Evolutionary conservation across 139 green algal species (phyloP).

Genomic region (Tetraselmis chui): DNA sequence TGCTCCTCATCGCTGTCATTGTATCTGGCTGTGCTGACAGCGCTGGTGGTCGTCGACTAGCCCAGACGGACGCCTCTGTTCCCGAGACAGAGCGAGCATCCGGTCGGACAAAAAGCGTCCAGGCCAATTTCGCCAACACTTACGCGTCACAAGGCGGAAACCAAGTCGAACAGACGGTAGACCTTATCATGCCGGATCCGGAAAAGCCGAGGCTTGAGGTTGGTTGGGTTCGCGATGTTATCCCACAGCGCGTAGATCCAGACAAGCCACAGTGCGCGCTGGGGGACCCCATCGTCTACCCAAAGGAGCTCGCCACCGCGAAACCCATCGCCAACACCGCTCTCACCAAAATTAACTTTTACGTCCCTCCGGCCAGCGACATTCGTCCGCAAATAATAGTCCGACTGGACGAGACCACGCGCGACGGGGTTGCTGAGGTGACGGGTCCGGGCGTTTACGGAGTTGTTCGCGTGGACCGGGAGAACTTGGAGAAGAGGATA

Average conservation of each 20-base stretch:
- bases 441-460: not conserved
- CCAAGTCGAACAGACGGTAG: not conserved
- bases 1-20: not conserved
- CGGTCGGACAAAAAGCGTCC: not conserved
- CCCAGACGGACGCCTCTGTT: not conserved
- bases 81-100: not conserved
- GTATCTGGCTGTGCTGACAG: not conserved
- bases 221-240: not conserved
- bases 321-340: not conserved
- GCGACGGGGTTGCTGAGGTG: not conserved
- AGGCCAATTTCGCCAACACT: not conserved
- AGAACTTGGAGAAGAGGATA: not conserved
- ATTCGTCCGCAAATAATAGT: not conserved
- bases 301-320: not conserved
- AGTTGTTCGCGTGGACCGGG: not conserved
- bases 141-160: not conserved
- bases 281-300: not conserved
- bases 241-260: not conserved
- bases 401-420: not conserved
- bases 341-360: not conserved
- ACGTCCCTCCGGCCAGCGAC: not conserved
- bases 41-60: not conserved
- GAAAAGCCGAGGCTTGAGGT: not conserved
- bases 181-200: not conserved
- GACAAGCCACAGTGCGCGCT: not conserved